Evolutionary conservation across 2,329 filamentous ascomycete genomes (phyloP).

Genomic region (Exophiala dermatitidis): DNA sequence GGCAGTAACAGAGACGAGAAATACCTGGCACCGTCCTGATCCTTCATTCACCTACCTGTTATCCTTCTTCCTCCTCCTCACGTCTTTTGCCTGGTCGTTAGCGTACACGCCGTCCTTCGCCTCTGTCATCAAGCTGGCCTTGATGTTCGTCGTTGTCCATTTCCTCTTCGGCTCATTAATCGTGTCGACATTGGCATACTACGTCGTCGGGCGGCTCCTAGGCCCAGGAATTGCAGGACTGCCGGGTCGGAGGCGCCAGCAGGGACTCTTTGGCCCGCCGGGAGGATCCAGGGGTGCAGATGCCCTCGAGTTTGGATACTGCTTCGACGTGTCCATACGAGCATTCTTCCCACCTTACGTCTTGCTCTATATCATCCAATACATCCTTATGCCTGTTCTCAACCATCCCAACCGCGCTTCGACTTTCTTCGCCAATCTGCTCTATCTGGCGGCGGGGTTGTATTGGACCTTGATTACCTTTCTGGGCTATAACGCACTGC

Average conservation of each 20-base stretch:
- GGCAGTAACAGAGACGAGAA: conserved; percentile 53
- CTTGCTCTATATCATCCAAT: conserved; percentile 60
- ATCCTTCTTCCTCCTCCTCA: conserved; percentile 56
- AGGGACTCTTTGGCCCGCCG: conserved; percentile 54
- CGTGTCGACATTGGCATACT: conserved; percentile 57
- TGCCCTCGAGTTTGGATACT: conserved; percentile 62
- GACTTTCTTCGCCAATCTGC: conserved; percentile 56
- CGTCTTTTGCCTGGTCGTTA: conserved; percentile 53
- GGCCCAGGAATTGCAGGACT: conserved; percentile 45
- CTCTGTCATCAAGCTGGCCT: conserved; percentile 42
- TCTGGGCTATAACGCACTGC: conserved; percentile 61
- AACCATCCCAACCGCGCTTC: conserved; percentile 38
- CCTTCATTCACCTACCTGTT: conserved; percentile 64
- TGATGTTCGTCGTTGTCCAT: conserved; percentile 49
- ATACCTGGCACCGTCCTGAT: conserved; percentile 62
- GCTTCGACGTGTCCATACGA: conserved; percentile 62
- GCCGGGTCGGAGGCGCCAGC: conserved; percentile 42
- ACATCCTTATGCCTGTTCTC: conserved; percentile 56
- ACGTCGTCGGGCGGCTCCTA: conserved; percentile 55
- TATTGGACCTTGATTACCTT: conserved; percentile 65
- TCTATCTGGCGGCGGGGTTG: conserved; percentile 58
- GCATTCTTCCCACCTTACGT: conserved; percentile 63
- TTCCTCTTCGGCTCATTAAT: conserved; percentile 55
- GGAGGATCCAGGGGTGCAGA: conserved; percentile 42
- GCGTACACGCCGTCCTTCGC: conserved; percentile 44